Evolutionary conservation across 345 rosid genomes (phyloP), one percentile per base, ranked within the genome.

Genomic region (Trapa bicornis): DNA sequence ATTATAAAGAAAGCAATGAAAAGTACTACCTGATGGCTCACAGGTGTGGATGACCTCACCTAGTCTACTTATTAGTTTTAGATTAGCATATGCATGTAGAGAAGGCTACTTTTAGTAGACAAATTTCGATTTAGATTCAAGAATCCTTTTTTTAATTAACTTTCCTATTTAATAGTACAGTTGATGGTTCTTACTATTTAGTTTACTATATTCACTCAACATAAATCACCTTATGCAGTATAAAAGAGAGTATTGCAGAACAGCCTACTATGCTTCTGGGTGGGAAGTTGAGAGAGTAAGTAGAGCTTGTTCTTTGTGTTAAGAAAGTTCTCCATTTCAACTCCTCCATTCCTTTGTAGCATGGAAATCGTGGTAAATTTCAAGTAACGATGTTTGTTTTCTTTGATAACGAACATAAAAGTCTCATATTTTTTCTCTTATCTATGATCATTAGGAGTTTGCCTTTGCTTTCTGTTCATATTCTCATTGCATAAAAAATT

Each of bases 1-100:
- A 91, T 76, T 91, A 88, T 69, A 47, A 87, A 85, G 97, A 91
- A 77, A 91, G 97, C 87, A 91, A 89, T 73, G 97, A 91, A 73
- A 91, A 91, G 78, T 91, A 91, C 83, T 91, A 91, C 71, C 9
- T 86, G 86, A 91, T 91, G 97, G 97, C 97, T 64, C 97, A 91
- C 76, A 91, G 97, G 97, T 91, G 64, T 57, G 53, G 58, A 32
- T 69, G 47, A n/a, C 32, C 37, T 53, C 33, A 32, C 13, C 48
- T 43, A 1, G 22, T 64, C 66, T 60, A 62, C 35, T 57, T 22
- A 22, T 35, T 33, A 5, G 54, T 43, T 48, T 58, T 58, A 37
- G n/a, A 45, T 47, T 4, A 33, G 13, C 16, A n/a, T 53, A 71
- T 45, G 22, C 48, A 39, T 72, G 43, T 3, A 41, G 43, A 41